Percentiles rank a stretch among this genome's conserved stretches.
Conservation (phyloP, 208 protist genomes). For the Leishmania turanica region DNA sequence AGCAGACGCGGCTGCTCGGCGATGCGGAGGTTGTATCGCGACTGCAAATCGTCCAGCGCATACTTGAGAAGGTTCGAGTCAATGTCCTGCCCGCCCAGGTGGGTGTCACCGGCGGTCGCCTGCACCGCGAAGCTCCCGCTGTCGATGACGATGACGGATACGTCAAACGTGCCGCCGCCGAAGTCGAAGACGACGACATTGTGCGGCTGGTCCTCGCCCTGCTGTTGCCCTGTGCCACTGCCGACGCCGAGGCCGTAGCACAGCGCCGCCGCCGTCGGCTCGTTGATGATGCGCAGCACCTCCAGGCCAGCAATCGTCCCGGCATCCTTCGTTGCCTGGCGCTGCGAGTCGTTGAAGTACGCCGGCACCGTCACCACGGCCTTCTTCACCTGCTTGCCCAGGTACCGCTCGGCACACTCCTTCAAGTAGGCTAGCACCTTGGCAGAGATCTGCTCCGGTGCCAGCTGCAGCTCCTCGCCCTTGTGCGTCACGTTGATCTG, state of each 20-base stretch:
- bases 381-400: constrained; percentile 91
- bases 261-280: constrained; percentile 98
- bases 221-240: constrained; percentile 50
- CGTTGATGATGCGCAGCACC: constrained; percentile 98
- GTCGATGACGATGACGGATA: constrained; percentile 98
- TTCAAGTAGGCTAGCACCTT: constrained; percentile 98
- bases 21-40: constrained; percentile 89
- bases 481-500: constrained; percentile 62
- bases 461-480: constrained; percentile 66
- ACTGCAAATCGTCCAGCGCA: constrained; percentile 93
- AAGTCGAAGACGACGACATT: constrained; percentile 99
- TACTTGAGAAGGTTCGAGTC: constrained; percentile 96
- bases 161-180: constrained; percentile 99
- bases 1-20: constrained; percentile 42
- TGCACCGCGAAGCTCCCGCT: constrained; percentile 98
- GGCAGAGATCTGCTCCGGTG: constrained; percentile 97
- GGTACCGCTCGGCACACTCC: constrained; percentile 93
- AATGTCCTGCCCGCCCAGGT: constrained; percentile 99
- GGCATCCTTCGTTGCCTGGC: constrained; percentile 98
- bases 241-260: constrained; percentile 97
- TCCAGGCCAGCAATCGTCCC: constrained; percentile 97
- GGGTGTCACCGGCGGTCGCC: constrained; percentile 98
- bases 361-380: constrained; percentile 99
- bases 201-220: constrained; percentile 39
- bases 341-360: constrained; percentile 99